A percentile compares a stretch with the other conserved stretches of the same genome.
phyloP scores from a whole-genome alignment of 345 rosid genomes.

The Populus deltoides region DNA sequence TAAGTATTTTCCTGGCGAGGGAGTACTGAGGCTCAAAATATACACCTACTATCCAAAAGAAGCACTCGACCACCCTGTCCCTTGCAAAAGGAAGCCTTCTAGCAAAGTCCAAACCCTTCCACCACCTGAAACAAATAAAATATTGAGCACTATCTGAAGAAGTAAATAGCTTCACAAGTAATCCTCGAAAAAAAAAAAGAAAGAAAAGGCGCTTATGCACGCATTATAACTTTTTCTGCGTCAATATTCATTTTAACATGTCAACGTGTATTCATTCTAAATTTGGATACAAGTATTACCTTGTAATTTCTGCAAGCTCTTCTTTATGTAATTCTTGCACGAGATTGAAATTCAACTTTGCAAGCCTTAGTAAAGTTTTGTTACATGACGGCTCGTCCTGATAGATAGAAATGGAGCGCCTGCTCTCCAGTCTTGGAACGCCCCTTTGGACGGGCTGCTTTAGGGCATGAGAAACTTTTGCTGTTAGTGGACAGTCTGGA shows the following conservation, averaged over 20 bases:
- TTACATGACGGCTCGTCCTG: not conserved
- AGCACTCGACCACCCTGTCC: slow-evolving; percentile 40
- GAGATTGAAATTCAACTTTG: slow-evolving; percentile 37
- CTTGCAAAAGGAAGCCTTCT: slow-evolving; percentile 27
- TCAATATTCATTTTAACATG: too few species aligned
- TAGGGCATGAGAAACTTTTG: slow-evolving; percentile 14
- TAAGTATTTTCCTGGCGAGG: slow-evolving; percentile 12
- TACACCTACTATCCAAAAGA: slow-evolving; percentile 35
- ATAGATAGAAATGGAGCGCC: slow-evolving; percentile 21
- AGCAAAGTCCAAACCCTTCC: slow-evolving; percentile 30
- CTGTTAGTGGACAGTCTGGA: slow-evolving; percentile 2
- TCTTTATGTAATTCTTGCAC: slow-evolving; percentile 21
- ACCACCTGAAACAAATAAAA: slow-evolving; percentile 23
- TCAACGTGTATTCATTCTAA: too few species aligned
- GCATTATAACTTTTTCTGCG: too few species aligned
- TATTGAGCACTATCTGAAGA: not conserved
- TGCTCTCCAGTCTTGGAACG: slow-evolving; percentile 20
- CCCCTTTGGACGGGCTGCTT: slow-evolving; percentile 13
- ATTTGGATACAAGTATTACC: not conserved
- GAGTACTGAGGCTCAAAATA: slow-evolving; percentile 32
- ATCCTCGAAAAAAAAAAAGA: too few species aligned
- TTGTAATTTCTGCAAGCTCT: slow-evolving; percentile 19
- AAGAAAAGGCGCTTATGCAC: too few species aligned
- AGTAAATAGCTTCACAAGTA: not conserved
- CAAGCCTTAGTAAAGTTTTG: slow-evolving; percentile 18